Percentiles rank a stretch among this genome's conserved stretches.
phyloP scores from a whole-genome alignment of 441 rosid genomes.

The Hura crepitans region DNA sequence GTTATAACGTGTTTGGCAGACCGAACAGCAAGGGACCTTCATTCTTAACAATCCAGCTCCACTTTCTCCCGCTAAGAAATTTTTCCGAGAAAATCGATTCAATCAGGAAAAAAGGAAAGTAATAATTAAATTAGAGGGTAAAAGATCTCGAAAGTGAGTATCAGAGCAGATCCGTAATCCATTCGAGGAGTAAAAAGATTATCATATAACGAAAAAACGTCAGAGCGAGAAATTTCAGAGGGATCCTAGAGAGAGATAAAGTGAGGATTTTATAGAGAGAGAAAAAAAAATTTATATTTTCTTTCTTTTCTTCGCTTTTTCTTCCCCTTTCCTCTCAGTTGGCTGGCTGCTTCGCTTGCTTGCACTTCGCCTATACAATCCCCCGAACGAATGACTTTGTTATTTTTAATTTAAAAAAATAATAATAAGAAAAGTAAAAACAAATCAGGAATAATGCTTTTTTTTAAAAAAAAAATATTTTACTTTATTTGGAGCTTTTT shows the following conservation, averaged over 20 bases:
- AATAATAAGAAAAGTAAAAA: too few species aligned
- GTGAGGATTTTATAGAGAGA: constrained; percentile 14
- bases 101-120: not conserved
- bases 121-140: not conserved
- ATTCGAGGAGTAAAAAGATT: not conserved
- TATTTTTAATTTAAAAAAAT: too few species aligned
- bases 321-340: constrained; percentile 12
- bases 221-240: too few species aligned
- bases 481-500: too few species aligned
- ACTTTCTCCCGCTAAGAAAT: not conserved
- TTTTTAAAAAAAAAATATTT: too few species aligned
- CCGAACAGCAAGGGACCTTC: constrained; percentile 90
- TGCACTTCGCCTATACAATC: not conserved
- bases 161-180: constrained; percentile 16
- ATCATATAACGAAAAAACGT: not conserved
- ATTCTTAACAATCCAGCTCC: constrained; percentile 19
- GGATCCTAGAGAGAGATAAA: not conserved
- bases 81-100: not conserved
- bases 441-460: too few species aligned
- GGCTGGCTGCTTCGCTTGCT: constrained; percentile 14
- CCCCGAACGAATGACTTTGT: too few species aligned
- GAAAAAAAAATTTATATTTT: too few species aligned
- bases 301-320: not conserved
- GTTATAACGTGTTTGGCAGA: constrained; percentile 91
- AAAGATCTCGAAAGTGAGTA: not conserved